These are phyloP conservation scores for Conticribra weissflogii DNA, from an alignment of 108 stramenopile genomes.

Conservation along the genomic window DNA sequence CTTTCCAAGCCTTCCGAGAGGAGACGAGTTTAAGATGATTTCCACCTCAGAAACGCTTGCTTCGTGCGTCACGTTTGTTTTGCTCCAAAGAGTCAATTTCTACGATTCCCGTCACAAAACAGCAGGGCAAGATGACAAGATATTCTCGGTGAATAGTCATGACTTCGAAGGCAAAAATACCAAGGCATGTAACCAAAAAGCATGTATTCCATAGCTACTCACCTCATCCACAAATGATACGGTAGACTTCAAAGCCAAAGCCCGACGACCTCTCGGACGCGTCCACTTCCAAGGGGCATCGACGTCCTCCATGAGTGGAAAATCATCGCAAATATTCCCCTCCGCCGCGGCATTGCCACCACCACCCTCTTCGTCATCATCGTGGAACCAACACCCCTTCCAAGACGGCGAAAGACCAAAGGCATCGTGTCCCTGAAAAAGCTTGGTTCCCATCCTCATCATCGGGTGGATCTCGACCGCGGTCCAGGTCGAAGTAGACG, in stretches of 20 bases:
- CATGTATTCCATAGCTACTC: too few species aligned
- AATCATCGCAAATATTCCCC: conserved; percentile 56
- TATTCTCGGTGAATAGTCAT: too few species aligned
- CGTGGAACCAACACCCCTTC: conserved; percentile 13
- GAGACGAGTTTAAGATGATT: conserved; percentile 54
- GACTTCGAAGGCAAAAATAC: too few species aligned
- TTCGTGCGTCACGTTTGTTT: conserved; percentile 60
- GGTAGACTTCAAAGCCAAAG: conserved; percentile 70
- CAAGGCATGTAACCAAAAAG: too few species aligned
- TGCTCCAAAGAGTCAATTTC: conserved; percentile 34
- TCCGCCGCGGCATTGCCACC: conserved; percentile 6
- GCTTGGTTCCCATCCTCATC: conserved; percentile 31
- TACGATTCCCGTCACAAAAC: too few species aligned
- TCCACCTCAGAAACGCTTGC: conserved; percentile 66
- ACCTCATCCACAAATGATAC: conserved; percentile 55
- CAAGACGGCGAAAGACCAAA: conserved; percentile 27
- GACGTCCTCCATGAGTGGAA: conserved; percentile 68
- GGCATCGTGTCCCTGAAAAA: conserved; percentile 36
- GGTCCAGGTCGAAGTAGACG: too few species aligned
- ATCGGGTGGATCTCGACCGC: conserved; percentile 42
- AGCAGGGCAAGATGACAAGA: too few species aligned
- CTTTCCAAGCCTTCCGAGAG: conserved; percentile 39
- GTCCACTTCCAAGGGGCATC: conserved; percentile 54
- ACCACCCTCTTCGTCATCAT: conserved; percentile 6
- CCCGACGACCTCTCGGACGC: conserved; percentile 62